Evolutionary conservation across 1,284 basidiomycete species (phyloP), one percentile per base, ranked within the genome.

Genomic region (Meira nashicola): DNA sequence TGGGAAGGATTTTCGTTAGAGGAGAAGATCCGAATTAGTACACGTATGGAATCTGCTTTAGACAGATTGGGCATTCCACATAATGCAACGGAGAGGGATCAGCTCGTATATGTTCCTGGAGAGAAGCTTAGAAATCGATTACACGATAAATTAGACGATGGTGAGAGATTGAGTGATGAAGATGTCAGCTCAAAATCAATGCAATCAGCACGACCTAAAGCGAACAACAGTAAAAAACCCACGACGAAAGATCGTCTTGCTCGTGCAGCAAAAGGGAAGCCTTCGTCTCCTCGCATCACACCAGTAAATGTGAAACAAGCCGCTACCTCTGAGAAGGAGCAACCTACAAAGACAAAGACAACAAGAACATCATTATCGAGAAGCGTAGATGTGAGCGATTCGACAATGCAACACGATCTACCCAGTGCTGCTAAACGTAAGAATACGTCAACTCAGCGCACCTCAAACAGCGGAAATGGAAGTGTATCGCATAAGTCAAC

Each of bases 241-340:
- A 23, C 50, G 28, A 53, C 50, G n/a, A 53, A 33, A 33, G 39
- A 53, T 15, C 50, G 50, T 7, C 50, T 53, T n/a, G 19, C 17
- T n/a, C 23, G 37, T 14, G 50, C 50, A 21, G 50, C 50, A 53
- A 53, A 53, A 15, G 50, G 50, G n/a, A 53, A 39, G 50, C 11
- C 15, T 6, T 39, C 50, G 4, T 14, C n/a, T 19, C 23, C 12
- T 14, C 14, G 17, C 12, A 39, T 14, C 17, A 41, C 28, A 37
- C 14, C 28, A 6, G 48, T 25, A 15, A 17, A 17, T 15, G n/a
- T 9, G n/a, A 19, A 33, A 23, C 28, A 28, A 15, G 28, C 39
- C 14, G 15, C 37, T 17, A 5, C 12, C n/a, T 5, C 50, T 17
- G 37, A 39, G 7, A 39, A 39, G 28, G 48, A 50, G 23, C 15